Evolutionary conservation across 129 eudicot genomes (phyloP), one percentile per base, ranked within the genome.

Genomic region (Centrapalus pauciflorus): DNA sequence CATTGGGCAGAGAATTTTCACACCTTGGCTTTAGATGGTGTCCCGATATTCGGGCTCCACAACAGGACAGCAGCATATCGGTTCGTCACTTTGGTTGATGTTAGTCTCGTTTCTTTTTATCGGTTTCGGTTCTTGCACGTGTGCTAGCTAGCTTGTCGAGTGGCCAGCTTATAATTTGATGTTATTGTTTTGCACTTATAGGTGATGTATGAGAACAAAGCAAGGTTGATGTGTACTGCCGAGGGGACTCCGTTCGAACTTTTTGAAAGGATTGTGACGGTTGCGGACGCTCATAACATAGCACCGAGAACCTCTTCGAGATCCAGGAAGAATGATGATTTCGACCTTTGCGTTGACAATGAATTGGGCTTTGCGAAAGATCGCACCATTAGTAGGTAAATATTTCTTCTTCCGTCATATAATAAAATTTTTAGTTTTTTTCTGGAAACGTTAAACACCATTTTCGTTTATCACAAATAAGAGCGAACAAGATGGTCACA

Each of bases 331-430:
- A 84, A 75, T 52, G 97, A 90, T 26, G 91, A 80, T 24, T 71
- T 76, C 41, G 95, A 87, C 72, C 79, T 90, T 69, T 91, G 97
- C 70, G 97, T 91, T 35, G 97, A 91, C 71, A 91, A 91, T 54
- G 96, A 87, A 45, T 76, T 91, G 67, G 96, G 94, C 24, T 91
- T 91, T 25, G 90, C 96, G 0, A 91, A 91, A 80, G 97, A 91
- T 63, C 96, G 97, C 49, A 91, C 97, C 72, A 87, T 91, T 61
- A 91, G 97, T 57, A 84, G 97, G 97, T 87, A n/a, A n/a, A n/a
- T n/a, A 73, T 25, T 69, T 7, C 19, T 21, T 55, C 4, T 27
- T 24, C 2, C 21, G 14, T 32, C 20, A 28, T 55, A 35, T 12
- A 7, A 9, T 25, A 37, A 14, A 56, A 16, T 57, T 19, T 5